Evolutionary conservation across 1,284 basidiomycete genomes (phyloP), one percentile per base, ranked within the genome.

Genomic region (Gymnopus androsaceus): DNA sequence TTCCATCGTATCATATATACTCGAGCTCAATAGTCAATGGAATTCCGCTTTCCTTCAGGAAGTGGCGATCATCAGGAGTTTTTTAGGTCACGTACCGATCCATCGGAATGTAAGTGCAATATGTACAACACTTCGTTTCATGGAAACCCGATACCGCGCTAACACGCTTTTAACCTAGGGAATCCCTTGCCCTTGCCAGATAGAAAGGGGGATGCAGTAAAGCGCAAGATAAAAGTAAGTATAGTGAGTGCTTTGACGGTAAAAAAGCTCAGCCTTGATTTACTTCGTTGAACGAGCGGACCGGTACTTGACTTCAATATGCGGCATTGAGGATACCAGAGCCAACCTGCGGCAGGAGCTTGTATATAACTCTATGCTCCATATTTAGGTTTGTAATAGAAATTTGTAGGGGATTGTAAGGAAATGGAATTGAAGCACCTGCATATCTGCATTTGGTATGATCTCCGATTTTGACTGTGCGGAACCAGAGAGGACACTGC

Each of bases 151-250:
- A 47, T 11, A 47, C 12, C n/a, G 9, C 21, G 21, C 47, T 50
- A 36, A 50, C 48, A 50, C 48, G 48, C 48, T 50, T 50, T 50
- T 33, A 48, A 27, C 37, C 23, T 38, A 38, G 25, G 48, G 7
- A 50, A 37, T 50, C n/a, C 48, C 23, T 25, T 38, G 23, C n/a
- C n/a, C n/a, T n/a, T n/a, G n/a, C n/a, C n/a, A n/a, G 19, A 14
- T 8, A 38, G 38, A 11, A 17, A 15, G 21, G 38, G 25, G 21
- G 28, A 28, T 38, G 21, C 14, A 19, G 36, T 45, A 15, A 15
- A 15, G 11, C 4, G n/a, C 14, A n/a, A 15, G 11, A 15, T 25
- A 17, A 27, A 27, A 23, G 12, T 15, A 21, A 7, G n/a, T 25
- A 27, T 11, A 42, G 12, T 27, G 14, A 15, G 19, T 40, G 14